Conservation (phyloP, 228 moss, liverwort and hornwort genomes). For the Sphagnum magellanicum region DNA sequence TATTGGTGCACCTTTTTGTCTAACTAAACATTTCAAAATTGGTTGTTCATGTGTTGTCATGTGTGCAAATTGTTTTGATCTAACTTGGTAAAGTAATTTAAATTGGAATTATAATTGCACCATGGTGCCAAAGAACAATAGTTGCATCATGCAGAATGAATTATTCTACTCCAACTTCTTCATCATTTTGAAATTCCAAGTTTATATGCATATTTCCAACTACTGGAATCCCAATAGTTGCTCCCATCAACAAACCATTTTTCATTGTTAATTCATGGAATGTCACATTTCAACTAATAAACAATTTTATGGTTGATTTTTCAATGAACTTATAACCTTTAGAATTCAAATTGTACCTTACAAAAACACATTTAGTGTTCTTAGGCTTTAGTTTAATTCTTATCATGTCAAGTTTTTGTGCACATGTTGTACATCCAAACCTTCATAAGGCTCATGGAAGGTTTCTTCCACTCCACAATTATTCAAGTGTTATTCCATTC, state of each 20-base stretch:
- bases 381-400: conserved; percentile 5
- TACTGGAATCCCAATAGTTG: background rate
- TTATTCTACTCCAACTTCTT: background rate
- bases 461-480: background rate
- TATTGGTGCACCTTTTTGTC: background rate
- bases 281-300: conserved; percentile 6
- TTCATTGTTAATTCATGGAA: conserved; percentile 1
- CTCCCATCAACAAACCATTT: background rate
- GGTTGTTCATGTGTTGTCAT: background rate
- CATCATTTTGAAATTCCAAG: background rate
- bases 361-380: background rate
- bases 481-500: background rate
- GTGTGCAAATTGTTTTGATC: background rate
- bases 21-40: background rate
- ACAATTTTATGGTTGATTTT: background rate
- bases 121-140: background rate
- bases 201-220: background rate
- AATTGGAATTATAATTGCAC: background rate
- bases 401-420: background rate
- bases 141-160: background rate
- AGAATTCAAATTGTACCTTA: background rate
- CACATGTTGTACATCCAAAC: conserved; percentile 2
- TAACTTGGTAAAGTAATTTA: background rate
- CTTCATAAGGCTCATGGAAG: background rate
- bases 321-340: conserved; percentile 1